phyloP scores from a whole-genome alignment of 257 asterid genomes.

The Nicotiana noctiflora region DNA sequence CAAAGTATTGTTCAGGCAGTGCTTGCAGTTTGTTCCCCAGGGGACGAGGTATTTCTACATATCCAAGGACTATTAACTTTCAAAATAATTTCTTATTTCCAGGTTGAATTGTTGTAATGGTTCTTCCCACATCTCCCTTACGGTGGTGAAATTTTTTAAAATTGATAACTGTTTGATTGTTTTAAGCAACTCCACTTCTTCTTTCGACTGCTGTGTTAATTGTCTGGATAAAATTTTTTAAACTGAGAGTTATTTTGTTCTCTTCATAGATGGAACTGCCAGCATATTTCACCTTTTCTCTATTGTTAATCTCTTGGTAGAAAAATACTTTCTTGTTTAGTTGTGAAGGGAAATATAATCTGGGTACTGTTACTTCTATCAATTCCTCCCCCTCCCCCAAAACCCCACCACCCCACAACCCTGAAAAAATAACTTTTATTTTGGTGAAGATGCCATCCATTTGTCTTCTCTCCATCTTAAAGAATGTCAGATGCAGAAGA shows the following conservation, averaged over 20 bases:
- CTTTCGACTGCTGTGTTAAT: neutral
- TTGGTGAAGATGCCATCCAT: neutral
- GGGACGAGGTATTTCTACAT: slow-evolving; percentile 66
- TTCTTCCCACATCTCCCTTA: neutral
- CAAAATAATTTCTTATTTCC: neutral
- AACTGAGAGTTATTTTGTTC: neutral
- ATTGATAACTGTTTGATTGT: neutral
- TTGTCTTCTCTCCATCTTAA: neutral
- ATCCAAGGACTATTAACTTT: neutral
- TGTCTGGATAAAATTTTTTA: neutral
- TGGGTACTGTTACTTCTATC: neutral
- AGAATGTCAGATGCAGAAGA: neutral
- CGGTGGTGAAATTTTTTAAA: neutral
- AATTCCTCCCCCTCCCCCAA: neutral
- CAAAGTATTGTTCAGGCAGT: slow-evolving; percentile 88
- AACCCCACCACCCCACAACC: neutral
- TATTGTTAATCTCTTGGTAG: neutral
- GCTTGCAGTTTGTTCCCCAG: slow-evolving; percentile 95
- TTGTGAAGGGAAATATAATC: neutral
- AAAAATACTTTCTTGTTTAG: neutral
- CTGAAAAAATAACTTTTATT: neutral
- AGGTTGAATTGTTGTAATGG: neutral
- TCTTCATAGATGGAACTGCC: neutral
- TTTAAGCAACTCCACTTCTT: neutral
- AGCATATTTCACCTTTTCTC: neutral